Evolutionary conservation across 202 grass and related monocot species (phyloP).

Genomic region (Tripidium arundinaceum): DNA sequence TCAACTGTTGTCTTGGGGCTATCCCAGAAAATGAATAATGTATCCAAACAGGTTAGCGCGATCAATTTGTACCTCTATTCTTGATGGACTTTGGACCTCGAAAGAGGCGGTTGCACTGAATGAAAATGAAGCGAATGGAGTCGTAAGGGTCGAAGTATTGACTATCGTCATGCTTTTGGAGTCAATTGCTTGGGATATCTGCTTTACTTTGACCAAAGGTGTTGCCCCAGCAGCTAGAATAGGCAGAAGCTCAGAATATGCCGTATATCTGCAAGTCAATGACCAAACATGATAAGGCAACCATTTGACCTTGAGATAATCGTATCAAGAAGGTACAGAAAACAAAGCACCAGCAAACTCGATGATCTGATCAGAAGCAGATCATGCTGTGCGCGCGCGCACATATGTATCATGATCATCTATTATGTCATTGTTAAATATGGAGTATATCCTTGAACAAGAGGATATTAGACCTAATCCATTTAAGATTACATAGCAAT

Average conservation of each 20-base stretch:
- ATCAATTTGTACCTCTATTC: conserved; percentile 63
- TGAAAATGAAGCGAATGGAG: conserved; percentile 72
- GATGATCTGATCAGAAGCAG: neutral
- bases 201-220: conserved; percentile 73
- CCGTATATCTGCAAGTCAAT: conserved; percentile 63
- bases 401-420: neutral
- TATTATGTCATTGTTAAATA: neutral
- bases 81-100: conserved; percentile 67
- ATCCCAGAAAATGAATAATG: neutral
- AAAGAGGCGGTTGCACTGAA: conserved; percentile 89
- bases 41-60: neutral
- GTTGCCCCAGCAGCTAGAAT: conserved; percentile 66
- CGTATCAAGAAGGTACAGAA: neutral
- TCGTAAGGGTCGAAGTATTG: conserved; percentile 70
- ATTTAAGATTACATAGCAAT: neutral
- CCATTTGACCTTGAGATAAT: neutral
- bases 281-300: neutral
- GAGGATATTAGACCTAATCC: neutral
- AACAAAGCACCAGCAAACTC: neutral
- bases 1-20: neutral
- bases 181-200: conserved; percentile 84
- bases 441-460: neutral
- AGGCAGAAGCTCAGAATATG: conserved; percentile 82
- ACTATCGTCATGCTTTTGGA: conserved; percentile 54
- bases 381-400: neutral